phyloP scores from a whole-genome alignment of 177 flowering plant species.

The Telopea speciosissima region DNA sequence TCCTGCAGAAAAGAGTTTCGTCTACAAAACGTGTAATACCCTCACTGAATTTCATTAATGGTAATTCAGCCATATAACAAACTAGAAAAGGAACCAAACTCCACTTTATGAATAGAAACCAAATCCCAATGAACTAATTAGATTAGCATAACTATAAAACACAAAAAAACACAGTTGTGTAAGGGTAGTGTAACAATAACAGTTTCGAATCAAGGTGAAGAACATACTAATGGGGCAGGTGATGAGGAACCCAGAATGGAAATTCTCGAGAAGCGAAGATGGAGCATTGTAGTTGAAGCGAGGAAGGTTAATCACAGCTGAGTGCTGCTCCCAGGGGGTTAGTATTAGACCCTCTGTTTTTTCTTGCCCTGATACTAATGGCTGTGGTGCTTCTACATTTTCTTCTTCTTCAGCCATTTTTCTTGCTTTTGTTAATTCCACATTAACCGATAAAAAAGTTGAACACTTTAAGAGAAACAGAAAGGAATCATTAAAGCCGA shows the following conservation, averaged over 20 bases:
- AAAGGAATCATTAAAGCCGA: too few relatives aligned
- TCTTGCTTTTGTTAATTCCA: neutral
- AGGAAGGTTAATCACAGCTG: slow-evolving; percentile 70
- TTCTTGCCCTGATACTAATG: neutral
- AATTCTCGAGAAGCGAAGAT: slow-evolving; percentile 53
- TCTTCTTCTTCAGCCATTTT: neutral
- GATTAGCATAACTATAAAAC: neutral
- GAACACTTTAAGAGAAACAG: too few relatives aligned
- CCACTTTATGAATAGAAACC: too few relatives aligned
- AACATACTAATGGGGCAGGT: slow-evolving; percentile 76
- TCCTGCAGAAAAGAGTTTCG: too few relatives aligned
- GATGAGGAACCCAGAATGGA: slow-evolving; percentile 78
- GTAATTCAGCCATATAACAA: too few relatives aligned
- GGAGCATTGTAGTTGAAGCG: slow-evolving; percentile 92
- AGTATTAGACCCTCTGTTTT: slow-evolving; percentile 36
- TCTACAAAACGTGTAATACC: too few relatives aligned
- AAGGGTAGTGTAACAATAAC: neutral
- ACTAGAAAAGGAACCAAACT: too few relatives aligned
- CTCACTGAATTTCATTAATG: too few relatives aligned
- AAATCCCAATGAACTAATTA: neutral
- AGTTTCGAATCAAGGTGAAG: neutral
- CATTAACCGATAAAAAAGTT: too few relatives aligned
- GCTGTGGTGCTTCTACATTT: neutral
- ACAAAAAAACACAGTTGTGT: too few relatives aligned
- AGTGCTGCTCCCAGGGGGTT: slow-evolving; percentile 89